phyloP scores from a whole-genome alignment of 257 asterid genomes.

The Nicotiana benthamiana region DNA sequence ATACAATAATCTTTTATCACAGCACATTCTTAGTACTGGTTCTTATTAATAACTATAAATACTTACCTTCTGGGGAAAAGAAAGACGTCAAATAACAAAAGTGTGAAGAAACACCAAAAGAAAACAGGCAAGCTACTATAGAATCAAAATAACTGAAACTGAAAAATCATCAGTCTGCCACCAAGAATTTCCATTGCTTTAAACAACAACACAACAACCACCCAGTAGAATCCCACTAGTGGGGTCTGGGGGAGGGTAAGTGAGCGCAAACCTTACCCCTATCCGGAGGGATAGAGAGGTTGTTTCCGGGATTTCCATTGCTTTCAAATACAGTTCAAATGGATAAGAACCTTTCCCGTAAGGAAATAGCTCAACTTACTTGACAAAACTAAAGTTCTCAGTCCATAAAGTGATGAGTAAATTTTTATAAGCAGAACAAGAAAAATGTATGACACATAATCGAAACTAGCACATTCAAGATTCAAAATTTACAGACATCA shows the following conservation, averaged over 20 bases:
- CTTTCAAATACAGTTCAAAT: neutral
- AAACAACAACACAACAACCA: no score
- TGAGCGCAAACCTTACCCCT: no score
- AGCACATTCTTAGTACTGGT: no score
- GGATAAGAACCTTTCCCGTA: neutral
- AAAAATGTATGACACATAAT: neutral
- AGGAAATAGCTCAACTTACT: neutral
- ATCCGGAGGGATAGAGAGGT: no score
- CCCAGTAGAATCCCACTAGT: no score
- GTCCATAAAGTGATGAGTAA: neutral
- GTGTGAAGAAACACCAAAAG: neutral
- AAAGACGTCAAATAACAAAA: neutral
- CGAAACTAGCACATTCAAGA: neutral
- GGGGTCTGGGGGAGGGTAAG: no score
- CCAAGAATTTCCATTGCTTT: neutral
- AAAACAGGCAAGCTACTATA: neutral
- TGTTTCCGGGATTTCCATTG: neutral
- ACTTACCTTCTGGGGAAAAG: no score
- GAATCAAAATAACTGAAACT: neutral
- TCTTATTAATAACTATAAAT: no score
- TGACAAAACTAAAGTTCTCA: constrained; percentile 4
- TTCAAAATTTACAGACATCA: constrained; percentile 1
- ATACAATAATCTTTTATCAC: no score
- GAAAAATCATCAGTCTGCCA: neutral
- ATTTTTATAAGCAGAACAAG: neutral